Conservation (phyloP, 208 protist species). For the Lotmaria passim region DNA sequence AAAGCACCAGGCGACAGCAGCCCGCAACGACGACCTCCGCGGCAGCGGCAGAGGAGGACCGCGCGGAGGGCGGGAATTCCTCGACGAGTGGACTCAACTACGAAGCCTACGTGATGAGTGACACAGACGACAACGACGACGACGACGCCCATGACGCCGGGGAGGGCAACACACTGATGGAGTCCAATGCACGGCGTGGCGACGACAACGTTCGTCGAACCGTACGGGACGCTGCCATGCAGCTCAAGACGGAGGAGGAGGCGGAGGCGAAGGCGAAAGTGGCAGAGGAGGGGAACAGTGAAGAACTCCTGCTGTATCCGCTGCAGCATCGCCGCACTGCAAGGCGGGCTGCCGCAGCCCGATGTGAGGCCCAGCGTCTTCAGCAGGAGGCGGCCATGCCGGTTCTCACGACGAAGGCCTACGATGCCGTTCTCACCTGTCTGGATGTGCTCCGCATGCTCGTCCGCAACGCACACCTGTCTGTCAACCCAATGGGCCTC, state of each 20-base stretch:
- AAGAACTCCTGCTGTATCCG: not conserved
- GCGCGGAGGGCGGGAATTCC: not conserved
- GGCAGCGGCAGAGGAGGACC: not conserved
- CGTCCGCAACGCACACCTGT: constrained; percentile 32
- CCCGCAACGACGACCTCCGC: not conserved
- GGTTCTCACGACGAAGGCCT: constrained; percentile 47
- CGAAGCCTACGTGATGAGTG: constrained; percentile 25
- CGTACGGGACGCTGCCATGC: too few species aligned
- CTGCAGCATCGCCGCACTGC: constrained; percentile 5
- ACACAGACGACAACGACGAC: constrained; percentile 12
- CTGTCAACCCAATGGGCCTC: constrained; percentile 34
- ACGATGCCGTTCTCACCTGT: constrained; percentile 53
- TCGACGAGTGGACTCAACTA: constrained; percentile 30
- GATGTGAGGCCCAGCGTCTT: not conserved
- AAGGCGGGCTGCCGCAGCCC: constrained; percentile 4
- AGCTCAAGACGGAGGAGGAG: not conserved
- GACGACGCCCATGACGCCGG: not conserved
- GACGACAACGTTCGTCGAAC: not conserved
- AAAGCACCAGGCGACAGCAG: too few species aligned
- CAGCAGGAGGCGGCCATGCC: constrained; percentile 28
- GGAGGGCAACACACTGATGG: not conserved
- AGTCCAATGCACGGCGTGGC: not conserved
- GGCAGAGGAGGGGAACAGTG: too few species aligned
- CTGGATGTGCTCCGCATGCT: constrained; percentile 58
- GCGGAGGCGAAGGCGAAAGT: not conserved